Evolutionary conservation across 1,139 yeast species (phyloP), one percentile per base, ranked within the genome.

Genomic region (Pichia cactophila): DNA sequence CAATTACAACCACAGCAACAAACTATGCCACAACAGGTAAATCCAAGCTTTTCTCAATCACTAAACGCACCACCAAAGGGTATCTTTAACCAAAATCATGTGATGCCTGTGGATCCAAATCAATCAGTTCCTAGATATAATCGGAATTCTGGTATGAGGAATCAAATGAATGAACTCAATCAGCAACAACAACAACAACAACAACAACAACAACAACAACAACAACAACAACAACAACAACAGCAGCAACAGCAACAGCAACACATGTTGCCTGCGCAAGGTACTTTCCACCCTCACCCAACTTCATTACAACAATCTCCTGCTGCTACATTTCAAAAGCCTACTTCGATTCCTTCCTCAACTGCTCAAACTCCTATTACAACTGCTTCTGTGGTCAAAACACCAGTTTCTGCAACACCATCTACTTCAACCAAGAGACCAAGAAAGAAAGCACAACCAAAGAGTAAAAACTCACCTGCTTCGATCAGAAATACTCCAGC

Each of bases 21-120:
- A 23, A 16, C 11, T 28, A 56, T 56, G 38, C 61, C 58, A 40
- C 64, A 56, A 42, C 58, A 52, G 17, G 55, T 56, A 23, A 35
- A 17, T 11, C 38, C 20, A 10, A 16, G 16, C 8, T 35, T 35
- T 9, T 11, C 38, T 16, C 38, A 35, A 38, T 63, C 59, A 46
- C 37, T 42, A 36, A 52, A 46, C 33, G 54, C 47, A 8, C 51
- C 49, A n/a, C 61, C 60, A 45, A 58, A 59, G 39, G 54, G 54
- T 14, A 48, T 45, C 4, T 50, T 50, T 17, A 50, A 48, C 11
- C 51, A 45, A 42, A 11, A 16, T 35, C 38, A 35, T 35, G 38
- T 35, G 20, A 35, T 10, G 14, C 38, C 38, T 8, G 38, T 35
- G 11, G 12, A 16, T 35, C 10, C 20, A 6, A 35, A 35, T 16